Evolutionary conservation across 129 eudicot species (phyloP), one percentile per base, ranked within the genome.

Genomic region (Flaveria bidentis): DNA sequence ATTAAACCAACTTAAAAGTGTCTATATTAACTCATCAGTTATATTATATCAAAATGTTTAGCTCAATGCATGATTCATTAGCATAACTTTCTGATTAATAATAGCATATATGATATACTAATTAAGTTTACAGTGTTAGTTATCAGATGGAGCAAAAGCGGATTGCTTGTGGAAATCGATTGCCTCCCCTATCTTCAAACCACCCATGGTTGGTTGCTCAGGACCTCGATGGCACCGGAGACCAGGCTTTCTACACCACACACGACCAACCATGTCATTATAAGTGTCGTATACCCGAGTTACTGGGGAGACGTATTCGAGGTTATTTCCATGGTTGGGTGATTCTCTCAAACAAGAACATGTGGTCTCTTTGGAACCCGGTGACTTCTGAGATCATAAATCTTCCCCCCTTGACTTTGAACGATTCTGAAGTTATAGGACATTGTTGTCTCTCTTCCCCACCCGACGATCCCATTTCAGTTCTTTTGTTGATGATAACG

Each of bases 401-500:
- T 33, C 69, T 73, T 1, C 78, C 78, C 22, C 69, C 42, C 14
- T 16, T 74, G 3, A 22, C 1, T 3, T 16, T 8, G n/a, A 20
- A 47, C 28, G 0, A 2, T 2, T 18, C 25, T 62, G 23, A n/a
- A 33, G 14, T 18, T 3, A 6, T 60, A 0, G 50, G 47, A 1
- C 14, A 15, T 13, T 76, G 73, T 33, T 76, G 80, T 52, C 39
- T 76, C 23, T 65, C 74, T 0, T 52, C 67, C 28, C 56, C 67
- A 18, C 52, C 73, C 0, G 73, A 39, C 13, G 55, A 50, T 65
- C 80, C 73, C 23, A 15, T 6, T 66, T 76, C 74, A 13, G 2
- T 76, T 9, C 55, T 76, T 10, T 4, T 76, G 56, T 42, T 76
- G 70, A 39, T 52, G 57, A n/a, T 61, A 12, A 61, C 14, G 0